Base-by-base conservation (phyloP, 73 alveolate genomes). In the Stentor roeselii region DNA sequence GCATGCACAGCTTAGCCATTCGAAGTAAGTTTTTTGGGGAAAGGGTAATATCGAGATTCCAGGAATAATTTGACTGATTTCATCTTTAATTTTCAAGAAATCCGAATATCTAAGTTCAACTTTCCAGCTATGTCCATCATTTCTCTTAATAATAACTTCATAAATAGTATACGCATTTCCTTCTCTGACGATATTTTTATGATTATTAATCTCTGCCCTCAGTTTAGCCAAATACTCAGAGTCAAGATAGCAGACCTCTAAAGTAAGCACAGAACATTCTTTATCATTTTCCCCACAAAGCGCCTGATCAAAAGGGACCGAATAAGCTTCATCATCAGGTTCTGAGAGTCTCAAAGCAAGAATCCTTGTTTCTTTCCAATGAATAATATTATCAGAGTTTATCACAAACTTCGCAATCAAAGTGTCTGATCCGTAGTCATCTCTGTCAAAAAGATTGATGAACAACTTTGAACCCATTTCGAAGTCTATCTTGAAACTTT, bases 31-130 rank as follows among this genome's bases (percentile, higher is more conserved):
- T 50, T 50, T 50, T 21, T 6, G 21, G 6, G 67, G 67, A 21
- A 50, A 50, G 30, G 67, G 67, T 11, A 50, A 21, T 21, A 50
- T 50, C 67, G 6, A 6, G 21, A 50, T 21, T 11, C 67, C 6
- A 50, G 67, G 67, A 50, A 50, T 6, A 50, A 50, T 50, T 50
- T 50, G 6, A 50, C 67, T 50, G 6, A 50, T 21, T 21, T 50
- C 67, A 50, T 50, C 21, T 67, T 40, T n/a, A 21, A 67, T 67
- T 67, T 67, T 27, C 37, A 21, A 21, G 41, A 67, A 32, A n/a
- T 67, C 41, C 34, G 80, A 67, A 34, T 67, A 67, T 67, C 80
- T 67, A 67, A 67, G 37, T 34, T 67, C 37, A 30, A 67, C 80
- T 67, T 67, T 67, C 80, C 80, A 67, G 34, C 37, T n/a, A 0